Base-by-base conservation (phyloP, 1,284 basidiomycete species). In the Farysia itapuensis region DNA sequence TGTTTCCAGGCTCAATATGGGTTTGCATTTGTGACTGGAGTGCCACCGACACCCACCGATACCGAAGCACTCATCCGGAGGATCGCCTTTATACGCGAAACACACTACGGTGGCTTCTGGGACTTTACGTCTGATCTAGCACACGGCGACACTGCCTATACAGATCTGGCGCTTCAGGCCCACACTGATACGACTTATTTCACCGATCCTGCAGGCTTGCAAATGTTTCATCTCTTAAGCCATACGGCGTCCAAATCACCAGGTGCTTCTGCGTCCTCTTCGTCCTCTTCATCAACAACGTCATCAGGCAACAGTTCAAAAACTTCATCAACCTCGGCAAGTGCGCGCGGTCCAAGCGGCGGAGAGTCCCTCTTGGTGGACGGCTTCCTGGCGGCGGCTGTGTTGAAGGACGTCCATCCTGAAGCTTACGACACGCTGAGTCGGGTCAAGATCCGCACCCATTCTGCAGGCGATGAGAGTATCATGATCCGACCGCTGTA, bases 121-220 rank as follows among this genome's bases (percentile, higher is more conserved):
- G 90, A 96, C 71, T 95, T 98, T 72, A 96, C 92, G 1, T 86
- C 92, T 0, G 86, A 95, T 73, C 82, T 95, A 16, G 85, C 87
- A 11, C 91, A 89, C 71, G 91, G 91, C 16, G 93, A 97, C 75
- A 74, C 72, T 4, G 72, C 72, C 14, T 98, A 98, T 78, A 93
- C 91, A 7, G 89, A 86, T 16, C 78, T 95, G 30, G 87, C 87
- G 1, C 83, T 98, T 5, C 85, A 84, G 7, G 91, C 90, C 0
- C 94, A 98, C 75, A 97, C 93, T 1, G 94, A 97, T 71, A 95
- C 89, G 36, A 94, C 93, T 2, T 96, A 96, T 78, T 72, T 72
- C 21, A 71, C 58, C 31, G 71, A 74, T 35, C 72, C 94, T 0
- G 89, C 88, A 36, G 93, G 94, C 3, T 80, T 98, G 19, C 94